Conservation (phyloP, 805 yeast species). For the Kluyveromyces starmeri region DNA sequence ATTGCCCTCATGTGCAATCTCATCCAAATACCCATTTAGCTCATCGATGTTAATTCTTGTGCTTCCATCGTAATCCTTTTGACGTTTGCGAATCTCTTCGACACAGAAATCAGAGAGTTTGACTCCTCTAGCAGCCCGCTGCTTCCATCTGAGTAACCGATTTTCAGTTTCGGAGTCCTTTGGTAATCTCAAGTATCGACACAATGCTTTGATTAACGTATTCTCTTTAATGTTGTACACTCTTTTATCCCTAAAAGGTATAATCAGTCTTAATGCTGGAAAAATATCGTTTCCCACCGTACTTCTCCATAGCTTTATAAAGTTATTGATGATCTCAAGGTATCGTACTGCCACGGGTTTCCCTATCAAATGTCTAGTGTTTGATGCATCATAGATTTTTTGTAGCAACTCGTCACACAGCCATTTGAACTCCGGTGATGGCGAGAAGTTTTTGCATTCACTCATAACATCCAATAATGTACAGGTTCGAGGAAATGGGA, state of each 20-base stretch:
- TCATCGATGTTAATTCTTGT: slow-evolving; percentile 37
- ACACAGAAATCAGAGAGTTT: slow-evolving; percentile 42
- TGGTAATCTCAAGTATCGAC: slow-evolving; percentile 48
- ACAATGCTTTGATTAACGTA: slow-evolving; percentile 42
- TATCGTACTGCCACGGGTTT: slow-evolving; percentile 18
- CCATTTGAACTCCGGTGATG: slow-evolving; percentile 33
- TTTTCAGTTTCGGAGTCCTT: slow-evolving; percentile 53
- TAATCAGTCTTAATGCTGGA: slow-evolving; percentile 53
- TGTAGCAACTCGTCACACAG: slow-evolving; percentile 28
- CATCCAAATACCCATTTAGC: slow-evolving; percentile 41
- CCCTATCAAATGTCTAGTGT: slow-evolving; percentile 8
- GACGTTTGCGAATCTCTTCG: slow-evolving; percentile 36
- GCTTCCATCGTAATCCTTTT: slow-evolving; percentile 35
- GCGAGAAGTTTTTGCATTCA: slow-evolving; percentile 19
- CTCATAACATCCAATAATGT: no score
- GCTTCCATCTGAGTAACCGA: slow-evolving; percentile 40
- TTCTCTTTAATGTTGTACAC: slow-evolving; percentile 57
- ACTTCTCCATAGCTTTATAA: slow-evolving; percentile 42
- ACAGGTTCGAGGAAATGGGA: no score
- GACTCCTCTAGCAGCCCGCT: slow-evolving; percentile 34
- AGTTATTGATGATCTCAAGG: slow-evolving; percentile 29
- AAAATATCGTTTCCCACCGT: slow-evolving; percentile 55
- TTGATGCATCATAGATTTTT: slow-evolving; percentile 20
- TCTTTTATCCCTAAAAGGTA: slow-evolving; percentile 58
- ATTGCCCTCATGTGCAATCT: slow-evolving; percentile 29